Evolutionary conservation across 169 alveolate genomes (phyloP).

Genomic region (Plasmodium reichenowi): DNA sequence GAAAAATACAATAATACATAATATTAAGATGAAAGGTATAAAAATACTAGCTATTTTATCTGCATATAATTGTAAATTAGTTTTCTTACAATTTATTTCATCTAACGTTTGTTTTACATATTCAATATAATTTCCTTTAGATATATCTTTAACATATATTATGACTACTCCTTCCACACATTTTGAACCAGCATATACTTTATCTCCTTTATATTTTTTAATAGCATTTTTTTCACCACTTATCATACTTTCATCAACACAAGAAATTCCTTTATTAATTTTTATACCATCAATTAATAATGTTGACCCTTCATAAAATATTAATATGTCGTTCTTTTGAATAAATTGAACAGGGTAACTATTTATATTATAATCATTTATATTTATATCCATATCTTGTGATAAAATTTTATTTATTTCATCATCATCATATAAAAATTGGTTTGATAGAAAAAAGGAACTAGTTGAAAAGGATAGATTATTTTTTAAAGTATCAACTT

Average conservation of each 20-base stretch:
- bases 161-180: slow-evolving; percentile 50
- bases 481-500: too few species aligned
- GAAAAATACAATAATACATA: slow-evolving; percentile 65
- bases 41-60: slow-evolving; percentile 69
- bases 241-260: slow-evolving; percentile 73
- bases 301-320: slow-evolving; percentile 66
- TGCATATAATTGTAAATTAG: slow-evolving; percentile 74
- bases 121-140: slow-evolving; percentile 69
- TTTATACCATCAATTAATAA: slow-evolving; percentile 69
- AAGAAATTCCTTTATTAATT: slow-evolving; percentile 47
- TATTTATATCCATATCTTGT: slow-evolving; percentile 37
- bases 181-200: slow-evolving; percentile 75
- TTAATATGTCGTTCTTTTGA: slow-evolving; percentile 50
- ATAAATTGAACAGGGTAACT: slow-evolving; percentile 71
- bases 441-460: too few species aligned
- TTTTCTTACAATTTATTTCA: slow-evolving; percentile 56
- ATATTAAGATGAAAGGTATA: slow-evolving; percentile 43
- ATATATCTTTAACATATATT: slow-evolving; percentile 34
- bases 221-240: slow-evolving; percentile 65
- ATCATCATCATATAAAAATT: not conserved
- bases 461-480: too few species aligned
- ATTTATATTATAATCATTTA: slow-evolving; percentile 51
- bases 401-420: slow-evolving; percentile 23
- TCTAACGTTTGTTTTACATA: slow-evolving; percentile 64
- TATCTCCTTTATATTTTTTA: slow-evolving; percentile 68